phyloP scores from a whole-genome alignment of 2,329 filamentous ascomycete species.

The Arthrobotrys conoides region DNA sequence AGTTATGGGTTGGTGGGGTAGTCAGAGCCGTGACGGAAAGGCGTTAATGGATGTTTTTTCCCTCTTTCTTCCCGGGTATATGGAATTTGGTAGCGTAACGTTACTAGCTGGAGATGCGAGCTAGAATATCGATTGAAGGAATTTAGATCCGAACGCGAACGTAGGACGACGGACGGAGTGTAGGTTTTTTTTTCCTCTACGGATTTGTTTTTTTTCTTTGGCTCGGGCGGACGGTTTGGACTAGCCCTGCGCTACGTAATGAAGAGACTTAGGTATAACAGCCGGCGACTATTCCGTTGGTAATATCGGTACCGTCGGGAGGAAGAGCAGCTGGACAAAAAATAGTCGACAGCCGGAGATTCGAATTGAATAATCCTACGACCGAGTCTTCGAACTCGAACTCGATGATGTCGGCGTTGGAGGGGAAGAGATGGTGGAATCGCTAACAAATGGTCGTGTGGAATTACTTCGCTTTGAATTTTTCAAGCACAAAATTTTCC shows the following conservation, averaged over 20 bases:
- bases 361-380: slow-evolving; percentile 5
- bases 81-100: slow-evolving; percentile 13
- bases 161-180: slow-evolving; percentile 12
- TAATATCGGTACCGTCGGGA: background rate
- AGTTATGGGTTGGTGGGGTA: slow-evolving; percentile 53
- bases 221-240: slow-evolving; percentile 3
- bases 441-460: slow-evolving; percentile 38
- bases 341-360: slow-evolving; percentile 7
- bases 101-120: slow-evolving; percentile 4
- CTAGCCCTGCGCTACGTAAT: slow-evolving; percentile 51
- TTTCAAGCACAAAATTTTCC: slow-evolving; percentile 56
- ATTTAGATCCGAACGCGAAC: slow-evolving; percentile 3
- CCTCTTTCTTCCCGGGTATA: slow-evolving; percentile 6
- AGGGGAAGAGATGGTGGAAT: slow-evolving; percentile 18
- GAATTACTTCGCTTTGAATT: slow-evolving; percentile 38
- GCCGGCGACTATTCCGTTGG: background rate
- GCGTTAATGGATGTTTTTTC: slow-evolving; percentile 11
- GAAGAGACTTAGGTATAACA: slow-evolving; percentile 12
- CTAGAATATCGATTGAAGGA: slow-evolving; percentile 16
- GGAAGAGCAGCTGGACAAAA: background rate
- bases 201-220: slow-evolving; percentile 14
- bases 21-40: slow-evolving; percentile 30
- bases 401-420: slow-evolving; percentile 22
- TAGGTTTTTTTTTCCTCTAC: background rate
- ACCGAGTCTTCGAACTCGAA: slow-evolving; percentile 6